Percentiles rank a stretch among this genome's conserved stretches.
phyloP scores from a whole-genome alignment of 2,329 filamentous ascomycete genomes.

The Myriosclerotinia scirpicola region DNA sequence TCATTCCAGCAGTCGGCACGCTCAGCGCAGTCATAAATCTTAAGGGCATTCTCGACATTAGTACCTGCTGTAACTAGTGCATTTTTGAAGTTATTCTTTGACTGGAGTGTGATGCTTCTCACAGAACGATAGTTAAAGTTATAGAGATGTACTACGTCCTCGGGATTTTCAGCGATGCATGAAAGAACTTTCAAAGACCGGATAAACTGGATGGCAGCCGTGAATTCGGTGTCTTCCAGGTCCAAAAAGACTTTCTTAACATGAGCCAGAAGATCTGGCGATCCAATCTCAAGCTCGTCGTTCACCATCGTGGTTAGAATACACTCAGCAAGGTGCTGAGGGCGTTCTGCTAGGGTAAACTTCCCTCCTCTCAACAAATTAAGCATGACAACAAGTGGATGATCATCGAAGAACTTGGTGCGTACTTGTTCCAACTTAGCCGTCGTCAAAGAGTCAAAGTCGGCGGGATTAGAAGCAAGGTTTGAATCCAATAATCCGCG shows the following conservation, averaged over 20 bases:
- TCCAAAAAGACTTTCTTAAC: neutral
- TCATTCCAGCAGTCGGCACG: conserved; percentile 8
- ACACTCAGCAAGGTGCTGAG: neutral
- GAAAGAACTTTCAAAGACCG: neutral
- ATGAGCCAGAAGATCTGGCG: neutral
- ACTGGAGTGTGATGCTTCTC: neutral
- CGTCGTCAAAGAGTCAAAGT: neutral
- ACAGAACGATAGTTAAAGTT: neutral
- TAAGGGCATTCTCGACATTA: neutral
- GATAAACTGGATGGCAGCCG: neutral
- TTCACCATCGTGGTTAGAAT: neutral
- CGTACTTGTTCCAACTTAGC: neutral
- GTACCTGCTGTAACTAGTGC: neutral
- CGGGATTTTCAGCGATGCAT: neutral
- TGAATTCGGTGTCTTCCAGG: neutral
- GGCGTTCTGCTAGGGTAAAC: neutral
- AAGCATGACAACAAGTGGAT: neutral
- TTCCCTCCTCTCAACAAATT: neutral
- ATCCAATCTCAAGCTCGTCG: neutral
- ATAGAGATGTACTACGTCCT: neutral
- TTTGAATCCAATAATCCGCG: neutral
- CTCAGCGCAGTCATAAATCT: neutral
- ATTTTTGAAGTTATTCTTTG: neutral
- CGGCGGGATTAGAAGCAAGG: neutral
- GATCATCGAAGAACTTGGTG: neutral